phyloP scores from a whole-genome alignment of 345 rosid species.

The Nasturtium officinale region DNA sequence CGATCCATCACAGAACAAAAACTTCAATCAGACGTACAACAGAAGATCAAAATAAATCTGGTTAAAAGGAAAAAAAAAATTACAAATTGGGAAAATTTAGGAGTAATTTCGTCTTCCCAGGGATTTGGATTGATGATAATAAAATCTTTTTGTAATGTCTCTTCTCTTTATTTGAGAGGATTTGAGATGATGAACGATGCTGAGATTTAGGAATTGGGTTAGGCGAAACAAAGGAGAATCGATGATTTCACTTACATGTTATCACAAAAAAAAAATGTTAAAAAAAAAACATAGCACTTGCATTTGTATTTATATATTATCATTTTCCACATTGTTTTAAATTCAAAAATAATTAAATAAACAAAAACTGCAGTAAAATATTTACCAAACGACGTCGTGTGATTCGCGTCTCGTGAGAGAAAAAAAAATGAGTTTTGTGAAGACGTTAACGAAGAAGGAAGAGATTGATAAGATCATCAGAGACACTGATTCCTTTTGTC shows the following conservation, averaged over 20 bases:
- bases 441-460: slow-evolving; percentile 64
- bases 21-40: slow-evolving; percentile 16
- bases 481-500: slow-evolving; percentile 61
- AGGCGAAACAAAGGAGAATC: slow-evolving; percentile 40
- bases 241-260: slow-evolving; percentile 33
- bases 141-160: neutral
- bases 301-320: neutral
- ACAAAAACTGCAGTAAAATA: neutral
- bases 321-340: slow-evolving; percentile 6
- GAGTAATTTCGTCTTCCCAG: slow-evolving; percentile 24
- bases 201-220: slow-evolving; percentile 41
- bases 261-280: neutral
- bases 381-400: slow-evolving; percentile 26
- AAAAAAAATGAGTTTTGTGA: slow-evolving; percentile 56
- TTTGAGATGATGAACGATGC: slow-evolving; percentile 43
- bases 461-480: slow-evolving; percentile 72
- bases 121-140: slow-evolving; percentile 22
- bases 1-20: slow-evolving; percentile 18
- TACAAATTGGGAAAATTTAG: slow-evolving; percentile 44
- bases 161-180: slow-evolving; percentile 38
- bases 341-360: neutral
- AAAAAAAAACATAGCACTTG: neutral
- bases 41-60: neutral
- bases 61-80: slow-evolving; percentile 25
- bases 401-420: neutral